These are phyloP conservation scores for Globisporangium acanthophoron DNA, from an alignment of 352 stramenopile genomes.

Conservation along the genomic window DNA sequence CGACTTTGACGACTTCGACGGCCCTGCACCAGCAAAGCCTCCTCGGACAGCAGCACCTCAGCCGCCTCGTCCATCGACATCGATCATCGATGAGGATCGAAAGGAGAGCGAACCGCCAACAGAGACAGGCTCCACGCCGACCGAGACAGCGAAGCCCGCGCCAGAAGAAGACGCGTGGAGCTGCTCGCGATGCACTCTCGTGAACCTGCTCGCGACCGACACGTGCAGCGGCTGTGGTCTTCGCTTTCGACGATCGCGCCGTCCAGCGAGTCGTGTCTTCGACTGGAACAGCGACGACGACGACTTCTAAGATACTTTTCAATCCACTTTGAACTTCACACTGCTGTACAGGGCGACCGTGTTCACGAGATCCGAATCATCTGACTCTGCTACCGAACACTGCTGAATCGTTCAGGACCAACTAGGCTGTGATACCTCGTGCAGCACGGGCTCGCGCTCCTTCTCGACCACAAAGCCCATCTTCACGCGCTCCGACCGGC, in stretches of 20 bases:
- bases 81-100: conserved; percentile 33
- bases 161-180: conserved; percentile 35
- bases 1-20: conserved; percentile 13
- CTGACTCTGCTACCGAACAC: too few relatives aligned
- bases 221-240: conserved; percentile 65
- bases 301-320: conserved; percentile 25
- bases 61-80: neutral
- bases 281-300: conserved; percentile 37
- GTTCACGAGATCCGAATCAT: too few relatives aligned
- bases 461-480: neutral
- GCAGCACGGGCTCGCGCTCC: neutral
- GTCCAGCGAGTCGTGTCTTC: conserved; percentile 25
- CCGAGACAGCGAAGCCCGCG: neutral
- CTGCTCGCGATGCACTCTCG: conserved; percentile 74
- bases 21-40: neutral
- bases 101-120: conserved; percentile 35
- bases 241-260: conserved; percentile 55
- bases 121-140: conserved; percentile 4
- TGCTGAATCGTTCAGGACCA: too few relatives aligned
- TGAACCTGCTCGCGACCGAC: conserved; percentile 51
- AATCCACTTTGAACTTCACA: neutral
- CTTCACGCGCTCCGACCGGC: neutral
- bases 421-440: neutral
- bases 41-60: neutral
- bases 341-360: neutral